These are phyloP conservation scores for Diaporthe ampelina DNA, from an alignment of 2,329 filamentous ascomycete species.

Conservation along the genomic window DNA sequence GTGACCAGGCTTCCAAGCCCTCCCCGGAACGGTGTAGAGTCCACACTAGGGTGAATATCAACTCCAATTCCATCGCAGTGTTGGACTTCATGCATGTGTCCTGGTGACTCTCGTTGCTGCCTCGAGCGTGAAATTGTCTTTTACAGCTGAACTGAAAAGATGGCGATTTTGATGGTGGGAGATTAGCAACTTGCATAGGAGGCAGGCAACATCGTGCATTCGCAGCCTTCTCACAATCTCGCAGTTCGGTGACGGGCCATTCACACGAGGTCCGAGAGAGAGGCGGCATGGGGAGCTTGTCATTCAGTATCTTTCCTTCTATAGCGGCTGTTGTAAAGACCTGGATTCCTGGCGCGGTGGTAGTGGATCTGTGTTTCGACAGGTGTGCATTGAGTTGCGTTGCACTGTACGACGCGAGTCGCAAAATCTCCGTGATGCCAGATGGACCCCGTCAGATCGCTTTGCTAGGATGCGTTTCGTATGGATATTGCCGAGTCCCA, in stretches of 20 bases:
- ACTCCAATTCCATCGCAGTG: background rate
- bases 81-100: background rate
- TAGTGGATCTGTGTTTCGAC: slow-evolving; percentile 29
- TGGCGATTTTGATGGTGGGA: background rate
- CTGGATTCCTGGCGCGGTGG: slow-evolving; percentile 8
- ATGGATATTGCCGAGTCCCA: slow-evolving; percentile 31
- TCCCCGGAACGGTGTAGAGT: background rate
- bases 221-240: background rate
- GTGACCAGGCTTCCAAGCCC: slow-evolving; percentile 4
- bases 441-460: slow-evolving; percentile 39
- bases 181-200: background rate
- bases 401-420: slow-evolving; percentile 40
- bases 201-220: background rate
- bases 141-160: background rate
- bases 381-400: slow-evolving; percentile 14
- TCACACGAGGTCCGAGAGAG: background rate
- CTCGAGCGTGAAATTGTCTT: background rate
- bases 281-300: slow-evolving; percentile 6
- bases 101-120: background rate
- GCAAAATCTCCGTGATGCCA: slow-evolving; percentile 41
- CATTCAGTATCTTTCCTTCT: background rate
- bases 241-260: background rate
- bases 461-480: slow-evolving; percentile 30
- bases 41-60: background rate
- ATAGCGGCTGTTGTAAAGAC: slow-evolving; percentile 20